Evolutionary conservation across 179 eudicot genomes (phyloP).

Genomic region (Camellia oleifera): DNA sequence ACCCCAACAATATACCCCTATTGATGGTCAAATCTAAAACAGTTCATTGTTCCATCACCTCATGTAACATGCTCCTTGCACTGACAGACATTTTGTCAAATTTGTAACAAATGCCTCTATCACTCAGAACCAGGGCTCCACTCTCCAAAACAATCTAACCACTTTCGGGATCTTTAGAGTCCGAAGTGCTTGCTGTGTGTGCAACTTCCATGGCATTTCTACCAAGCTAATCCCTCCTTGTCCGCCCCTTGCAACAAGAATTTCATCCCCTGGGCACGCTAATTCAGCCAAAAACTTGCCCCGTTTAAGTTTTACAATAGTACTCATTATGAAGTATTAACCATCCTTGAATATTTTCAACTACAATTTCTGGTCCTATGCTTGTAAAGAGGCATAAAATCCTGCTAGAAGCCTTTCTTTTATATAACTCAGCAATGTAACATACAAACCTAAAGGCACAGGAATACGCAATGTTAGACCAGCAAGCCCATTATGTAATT

Average conservation of each 20-base stretch:
- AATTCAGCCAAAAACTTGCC: conserved; percentile 92
- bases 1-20: no score
- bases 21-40: no score
- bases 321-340: conserved; percentile 14
- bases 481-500: conserved; percentile 55
- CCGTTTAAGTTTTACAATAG: conserved; percentile 82
- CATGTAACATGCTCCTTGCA: no score
- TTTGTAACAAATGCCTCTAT: no score
- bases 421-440: neutral
- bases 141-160: no score
- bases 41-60: no score
- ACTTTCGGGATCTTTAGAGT: no score
- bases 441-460: conserved; percentile 80
- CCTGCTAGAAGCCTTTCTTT: neutral
- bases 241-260: conserved; percentile 97
- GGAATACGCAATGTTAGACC: conserved; percentile 81
- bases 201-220: no score
- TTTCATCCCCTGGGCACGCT: conserved; percentile 76
- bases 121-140: no score
- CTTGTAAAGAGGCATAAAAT: neutral
- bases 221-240: no score
- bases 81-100: no score
- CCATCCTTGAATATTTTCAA: neutral
- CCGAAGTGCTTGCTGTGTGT: no score
- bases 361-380: neutral